Base-by-base conservation (phyloP, 2,329 filamentous ascomycete genomes). In the Sphaerostilbella broomeana region DNA sequence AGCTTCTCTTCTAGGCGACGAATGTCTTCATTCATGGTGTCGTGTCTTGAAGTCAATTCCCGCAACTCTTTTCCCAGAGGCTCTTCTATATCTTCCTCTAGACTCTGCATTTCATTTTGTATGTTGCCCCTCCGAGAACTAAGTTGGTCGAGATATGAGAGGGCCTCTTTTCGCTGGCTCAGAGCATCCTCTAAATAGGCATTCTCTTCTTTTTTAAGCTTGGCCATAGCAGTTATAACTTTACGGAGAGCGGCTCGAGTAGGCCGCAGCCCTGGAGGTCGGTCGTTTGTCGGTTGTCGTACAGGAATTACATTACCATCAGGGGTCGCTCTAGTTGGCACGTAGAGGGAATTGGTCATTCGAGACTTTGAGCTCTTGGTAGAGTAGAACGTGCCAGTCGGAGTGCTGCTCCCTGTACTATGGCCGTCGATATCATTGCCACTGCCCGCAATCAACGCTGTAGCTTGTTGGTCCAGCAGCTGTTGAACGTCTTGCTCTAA, bases 121-220 rank as follows among this genome's bases (percentile, higher is more conserved):
- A 78, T 71, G 16, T 69, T 68, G 20, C 62, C 61, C 42, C 69
- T 67, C 35, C 78, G 67, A 1, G 67, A 66, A 2, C 67, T 57
- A 34, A 81, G 63, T 49, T 59, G 65, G 6, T 74, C 69, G 5
- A 86, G 67, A 49, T 74, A 75, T 2, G 68, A 62, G 0, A 87
- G 61, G 1, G 77, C 77, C 4, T 67, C 61, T 43, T 76, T 72
- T 11, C 81, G 69, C 39, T 74, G 65, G 4, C 65, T 61, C 24
- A 84, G 57, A 2, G 81, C 75, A 2, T 67, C 62, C 3, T 73
- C 68, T 1, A 87, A 62, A 17, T 78, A 65, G 0, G 69, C 66
- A n/a, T 79, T 67, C 60, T 88, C 82, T 42, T 87, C 81, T 4
- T 67, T 65, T 54, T 86, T 86, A 18, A 89, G 62, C 7, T 72